Base-by-base conservation (phyloP, 768 basidiomycete genomes). In the Lenzites betulinus region DNA sequence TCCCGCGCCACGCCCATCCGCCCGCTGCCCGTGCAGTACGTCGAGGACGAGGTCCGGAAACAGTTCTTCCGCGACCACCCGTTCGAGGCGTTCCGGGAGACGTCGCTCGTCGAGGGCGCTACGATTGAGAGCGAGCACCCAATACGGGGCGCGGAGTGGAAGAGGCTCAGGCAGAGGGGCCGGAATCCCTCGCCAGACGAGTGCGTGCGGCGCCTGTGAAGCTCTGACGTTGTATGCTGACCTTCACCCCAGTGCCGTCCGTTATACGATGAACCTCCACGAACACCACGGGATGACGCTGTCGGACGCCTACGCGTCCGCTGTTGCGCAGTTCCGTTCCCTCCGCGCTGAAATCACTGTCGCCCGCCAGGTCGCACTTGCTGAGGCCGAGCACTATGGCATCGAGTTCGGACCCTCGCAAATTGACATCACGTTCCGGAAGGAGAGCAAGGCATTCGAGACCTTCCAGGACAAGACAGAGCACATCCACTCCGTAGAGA, bases 11-110 rank as follows among this genome's bases (percentile, higher is more conserved):
- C 68, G 64, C 66, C 67, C 64, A 56, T 67, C 4, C 64, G 64
- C 26, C 88, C 90, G 0, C 61, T 82, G 48, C 81, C 83, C 12
- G 81, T 98, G 51, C 78, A 79, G 54, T 97, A 95, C 71, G 59
- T 90, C 41, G 93, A 96, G 70, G 97, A 99, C 73, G 79, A 83
- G 62, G 78, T 98, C 59, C 86, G 97, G 36, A 80, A 85, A 55
- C 92, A 92, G 72, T 98, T 99, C 80, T 98, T 95, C 79, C 79
- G 80, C 42, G 97, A 99, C 77, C 95, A 97, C 72, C 95, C 97
- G 7, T 97, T 97, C 70, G 95, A 99, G 76, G 89, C 93, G 1
- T 91, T 95, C 74, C 81, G 95, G 43, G 86, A 93, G 1, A 79
- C 80, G 9, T 86, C 83, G 12, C 72, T 99, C 52, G 84, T 92